Conservation (phyloP, 768 basidiomycete genomes). For the Termitomyces sp. region DNA sequence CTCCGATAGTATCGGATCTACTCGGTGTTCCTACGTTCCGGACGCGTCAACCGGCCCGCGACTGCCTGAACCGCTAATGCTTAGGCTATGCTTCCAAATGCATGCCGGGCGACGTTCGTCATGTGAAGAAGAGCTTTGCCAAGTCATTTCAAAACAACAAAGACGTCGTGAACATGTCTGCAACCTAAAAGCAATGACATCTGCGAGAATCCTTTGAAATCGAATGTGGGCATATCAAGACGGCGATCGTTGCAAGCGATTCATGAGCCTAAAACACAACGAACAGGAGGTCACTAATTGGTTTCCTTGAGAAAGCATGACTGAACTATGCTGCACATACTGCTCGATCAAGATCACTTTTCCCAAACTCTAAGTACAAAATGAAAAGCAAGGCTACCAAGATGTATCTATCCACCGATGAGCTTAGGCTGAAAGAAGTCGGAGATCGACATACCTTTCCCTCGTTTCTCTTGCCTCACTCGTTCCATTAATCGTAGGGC, state of each 20-base stretch:
- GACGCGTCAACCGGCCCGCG: too few relatives aligned
- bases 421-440: not conserved
- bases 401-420: slow-evolving; percentile 20
- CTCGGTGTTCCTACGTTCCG: too few relatives aligned
- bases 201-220: not conserved
- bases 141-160: too few relatives aligned
- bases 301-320: not conserved
- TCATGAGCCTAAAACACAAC: not conserved
- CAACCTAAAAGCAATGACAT: not conserved
- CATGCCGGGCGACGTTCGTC: too few relatives aligned
- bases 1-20: too few relatives aligned
- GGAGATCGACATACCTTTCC: slow-evolving; percentile 26
- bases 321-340: not conserved
- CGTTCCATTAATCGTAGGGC: slow-evolving; percentile 51
- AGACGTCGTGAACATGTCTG: not conserved
- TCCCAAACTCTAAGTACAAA: not conserved
- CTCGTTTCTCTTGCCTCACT: slow-evolving; percentile 43
- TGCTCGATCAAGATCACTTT: not conserved
- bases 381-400: slow-evolving; percentile 19
- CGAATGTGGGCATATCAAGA: not conserved
- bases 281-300: not conserved
- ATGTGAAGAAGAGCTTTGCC: too few relatives aligned
- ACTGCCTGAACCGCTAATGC: too few relatives aligned
- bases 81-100: too few relatives aligned
- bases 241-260: not conserved